Conservation (phyloP, 495 filamentous ascomycete species). For the Xylaria telfairii region DNA sequence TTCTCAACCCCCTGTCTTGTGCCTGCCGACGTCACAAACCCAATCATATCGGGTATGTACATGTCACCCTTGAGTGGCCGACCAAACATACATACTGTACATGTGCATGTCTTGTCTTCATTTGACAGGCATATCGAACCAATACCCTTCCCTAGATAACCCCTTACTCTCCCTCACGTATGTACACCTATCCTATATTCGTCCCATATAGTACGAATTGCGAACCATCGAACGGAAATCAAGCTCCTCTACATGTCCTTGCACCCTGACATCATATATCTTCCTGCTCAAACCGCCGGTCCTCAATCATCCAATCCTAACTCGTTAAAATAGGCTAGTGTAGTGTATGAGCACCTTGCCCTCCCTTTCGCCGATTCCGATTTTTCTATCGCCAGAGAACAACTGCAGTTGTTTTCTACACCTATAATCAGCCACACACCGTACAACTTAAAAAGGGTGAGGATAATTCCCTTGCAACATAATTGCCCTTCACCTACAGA, state of each 20-base stretch:
- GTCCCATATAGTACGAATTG: not conserved
- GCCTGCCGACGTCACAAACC: not conserved
- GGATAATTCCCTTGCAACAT: not conserved
- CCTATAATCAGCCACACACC: not conserved
- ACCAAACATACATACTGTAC: not conserved
- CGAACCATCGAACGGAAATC: not conserved
- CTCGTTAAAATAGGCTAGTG: not conserved
- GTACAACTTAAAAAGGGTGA: not conserved
- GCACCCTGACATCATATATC: too few relatives aligned
- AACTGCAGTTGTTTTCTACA: not conserved
- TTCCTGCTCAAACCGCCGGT: not conserved
- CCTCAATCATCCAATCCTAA: not conserved
- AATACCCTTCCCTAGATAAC: not conserved
- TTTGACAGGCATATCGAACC: slow-evolving; percentile 11
- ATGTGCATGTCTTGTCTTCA: slow-evolving; percentile 7
- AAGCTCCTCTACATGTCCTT: not conserved
- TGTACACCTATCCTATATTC: not conserved
- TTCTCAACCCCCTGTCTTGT: not conserved
- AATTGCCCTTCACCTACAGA: not conserved
- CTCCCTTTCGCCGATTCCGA: not conserved
- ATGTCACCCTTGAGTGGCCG: not conserved
- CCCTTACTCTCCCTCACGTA: not conserved
- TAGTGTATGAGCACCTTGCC: slow-evolving; percentile 1
- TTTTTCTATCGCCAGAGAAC: not conserved
- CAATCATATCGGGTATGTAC: slow-evolving; percentile 10